These are phyloP conservation scores for Xylaria polymorpha DNA, from an alignment of 2,329 filamentous ascomycete species.

Conservation along the genomic window DNA sequence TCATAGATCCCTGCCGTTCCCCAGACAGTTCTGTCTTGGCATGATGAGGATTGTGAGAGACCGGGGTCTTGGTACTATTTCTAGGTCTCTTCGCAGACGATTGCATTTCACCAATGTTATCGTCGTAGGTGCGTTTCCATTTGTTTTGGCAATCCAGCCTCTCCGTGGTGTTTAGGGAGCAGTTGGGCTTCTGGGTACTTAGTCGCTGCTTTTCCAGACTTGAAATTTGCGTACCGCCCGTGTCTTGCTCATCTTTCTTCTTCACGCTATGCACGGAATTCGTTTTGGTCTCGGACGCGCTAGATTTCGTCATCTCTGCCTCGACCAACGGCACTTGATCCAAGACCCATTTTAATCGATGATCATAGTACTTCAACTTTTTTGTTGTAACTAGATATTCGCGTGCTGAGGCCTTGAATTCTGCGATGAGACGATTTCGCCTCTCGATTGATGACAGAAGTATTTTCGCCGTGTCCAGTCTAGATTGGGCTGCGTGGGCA, in stretches of 20 bases:
- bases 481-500: background rate
- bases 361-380: background rate
- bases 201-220: too few relatives aligned
- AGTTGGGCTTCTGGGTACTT: too few relatives aligned
- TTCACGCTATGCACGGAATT: background rate
- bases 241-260: too few relatives aligned
- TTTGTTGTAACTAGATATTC: background rate
- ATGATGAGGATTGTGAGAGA: too few relatives aligned
- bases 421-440: background rate
- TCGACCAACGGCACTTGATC: constrained; percentile 23
- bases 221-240: background rate
- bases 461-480: constrained; percentile 1
- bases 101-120: too few relatives aligned
- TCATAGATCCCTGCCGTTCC: background rate
- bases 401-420: background rate
- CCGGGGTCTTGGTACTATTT: too few relatives aligned
- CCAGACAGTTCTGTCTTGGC: too few relatives aligned
- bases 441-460: background rate
- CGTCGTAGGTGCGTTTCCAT: too few relatives aligned
- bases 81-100: too few relatives aligned
- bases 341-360: constrained; percentile 7
- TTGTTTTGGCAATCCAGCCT: too few relatives aligned
- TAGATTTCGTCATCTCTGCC: constrained; percentile 15
- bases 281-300: background rate
- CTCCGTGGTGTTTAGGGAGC: too few relatives aligned